These are phyloP conservation scores for Pythium dissimile DNA, from an alignment of 352 stramenopile genomes.

Conservation along the genomic window DNA sequence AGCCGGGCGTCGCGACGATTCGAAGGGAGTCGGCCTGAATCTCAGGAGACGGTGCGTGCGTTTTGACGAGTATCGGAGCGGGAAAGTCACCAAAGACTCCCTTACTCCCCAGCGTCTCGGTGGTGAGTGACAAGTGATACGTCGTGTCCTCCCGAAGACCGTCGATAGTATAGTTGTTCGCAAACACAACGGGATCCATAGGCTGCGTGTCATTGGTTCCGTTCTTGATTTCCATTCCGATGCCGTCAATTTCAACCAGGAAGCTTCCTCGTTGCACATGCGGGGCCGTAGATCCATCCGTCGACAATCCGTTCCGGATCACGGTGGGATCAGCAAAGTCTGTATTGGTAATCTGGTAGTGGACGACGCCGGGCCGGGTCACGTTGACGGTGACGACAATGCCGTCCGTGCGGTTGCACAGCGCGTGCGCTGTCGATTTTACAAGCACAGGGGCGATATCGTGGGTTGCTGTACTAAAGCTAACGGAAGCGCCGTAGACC, in stretches of 20 bases:
- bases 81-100: slow-evolving; percentile 77
- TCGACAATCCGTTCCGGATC: slow-evolving; percentile 24
- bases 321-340: slow-evolving; percentile 71
- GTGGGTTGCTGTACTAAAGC: slow-evolving; percentile 43
- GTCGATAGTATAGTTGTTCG: slow-evolving; percentile 48
- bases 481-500: slow-evolving; percentile 37
- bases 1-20: slow-evolving; percentile 33
- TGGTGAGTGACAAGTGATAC: slow-evolving; percentile 78
- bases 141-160: slow-evolving; percentile 41
- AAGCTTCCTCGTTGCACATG: slow-evolving; percentile 53
- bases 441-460: slow-evolving; percentile 58
- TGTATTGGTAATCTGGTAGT: slow-evolving; percentile 72
- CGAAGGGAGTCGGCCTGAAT: slow-evolving; percentile 32
- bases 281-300: slow-evolving; percentile 4
- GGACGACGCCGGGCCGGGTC: slow-evolving; percentile 55
- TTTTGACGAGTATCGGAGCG: slow-evolving; percentile 63
- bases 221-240: slow-evolving; percentile 66
- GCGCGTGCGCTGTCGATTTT: slow-evolving; percentile 44
- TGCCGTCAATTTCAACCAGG: slow-evolving; percentile 31
- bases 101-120: slow-evolving; percentile 51
- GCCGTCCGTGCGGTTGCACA: slow-evolving; percentile 40
- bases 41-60: slow-evolving; percentile 41
- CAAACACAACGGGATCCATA: slow-evolving; percentile 55
- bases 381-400: slow-evolving; percentile 61
- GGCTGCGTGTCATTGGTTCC: slow-evolving; percentile 67